Percentiles rank a stretch among this genome's conserved stretches.
These are phyloP conservation scores for Vitis hybrid DNA, from an alignment of 177 flowering plant genomes.

Conservation along the genomic window DNA sequence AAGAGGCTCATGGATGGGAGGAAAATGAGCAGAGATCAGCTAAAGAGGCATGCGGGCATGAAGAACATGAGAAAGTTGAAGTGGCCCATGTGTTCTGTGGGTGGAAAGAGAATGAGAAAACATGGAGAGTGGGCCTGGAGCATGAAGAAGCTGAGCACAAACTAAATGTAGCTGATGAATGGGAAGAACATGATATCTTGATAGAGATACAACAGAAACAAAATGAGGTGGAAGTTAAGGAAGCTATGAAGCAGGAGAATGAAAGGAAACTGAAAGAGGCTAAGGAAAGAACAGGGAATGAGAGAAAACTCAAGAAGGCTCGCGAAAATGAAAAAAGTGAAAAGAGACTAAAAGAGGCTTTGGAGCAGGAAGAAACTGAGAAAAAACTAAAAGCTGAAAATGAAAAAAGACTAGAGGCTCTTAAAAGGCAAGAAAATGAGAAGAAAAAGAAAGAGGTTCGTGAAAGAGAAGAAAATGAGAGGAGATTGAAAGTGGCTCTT, in stretches of 20 bases:
- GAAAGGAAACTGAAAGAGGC: conserved; percentile 6
- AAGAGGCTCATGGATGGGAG: conserved; percentile 18
- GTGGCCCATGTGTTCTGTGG: conserved; percentile 16
- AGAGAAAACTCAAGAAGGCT: conserved; percentile 1
- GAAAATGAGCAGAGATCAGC: conserved; percentile 11
- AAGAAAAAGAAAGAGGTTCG: conserved; percentile 11
- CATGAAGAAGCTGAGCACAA: conserved; percentile 18
- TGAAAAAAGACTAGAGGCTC: conserved; percentile 5
- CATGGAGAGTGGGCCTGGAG: conserved; percentile 16
- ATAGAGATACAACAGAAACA: conserved; percentile 14
- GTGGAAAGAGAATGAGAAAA: conserved; percentile 20
- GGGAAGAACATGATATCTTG: conserved; percentile 11
- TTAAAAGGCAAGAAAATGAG: conserved; percentile 22
- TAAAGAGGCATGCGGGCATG: conserved; percentile 5
- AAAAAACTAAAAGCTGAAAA: conserved; percentile 3
- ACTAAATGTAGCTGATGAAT: conserved; percentile 12
- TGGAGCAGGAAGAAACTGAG: conserved; percentile 4
- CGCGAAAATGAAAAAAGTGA: conserved; percentile 10
- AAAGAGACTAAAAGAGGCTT: neutral
- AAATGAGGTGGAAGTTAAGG: neutral
- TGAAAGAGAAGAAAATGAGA: conserved; percentile 18
- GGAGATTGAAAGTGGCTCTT: conserved; percentile 16
- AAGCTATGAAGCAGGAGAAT: neutral
- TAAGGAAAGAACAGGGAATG: conserved; percentile 4
- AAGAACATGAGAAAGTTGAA: conserved; percentile 14